Evolutionary conservation across 2,329 filamentous ascomycete genomes (phyloP).

Genomic region (Fusarium sp.): DNA sequence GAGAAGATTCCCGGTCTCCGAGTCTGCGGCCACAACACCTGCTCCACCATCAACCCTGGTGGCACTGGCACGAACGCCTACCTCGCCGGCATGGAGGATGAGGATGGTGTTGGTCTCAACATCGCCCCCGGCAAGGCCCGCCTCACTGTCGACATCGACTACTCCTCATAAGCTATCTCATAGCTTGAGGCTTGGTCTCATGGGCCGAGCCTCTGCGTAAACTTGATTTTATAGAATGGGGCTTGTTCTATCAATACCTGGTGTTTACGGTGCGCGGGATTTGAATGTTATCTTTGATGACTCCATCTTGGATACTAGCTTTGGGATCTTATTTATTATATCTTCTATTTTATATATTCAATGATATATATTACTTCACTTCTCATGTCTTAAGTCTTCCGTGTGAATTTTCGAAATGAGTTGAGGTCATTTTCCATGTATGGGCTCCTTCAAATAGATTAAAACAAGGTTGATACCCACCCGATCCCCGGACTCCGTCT

Average conservation of each 20-base stretch:
- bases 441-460: not conserved
- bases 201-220: slow-evolving; percentile 2
- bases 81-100: slow-evolving; percentile 54
- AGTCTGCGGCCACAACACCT: slow-evolving; percentile 58
- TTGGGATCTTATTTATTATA: slow-evolving; percentile 41
- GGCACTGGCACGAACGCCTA: slow-evolving; percentile 58
- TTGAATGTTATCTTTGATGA: slow-evolving; percentile 29
- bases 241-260: slow-evolving; percentile 44
- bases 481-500: not conserved
- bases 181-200: not conserved
- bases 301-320: slow-evolving; percentile 36
- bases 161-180: slow-evolving; percentile 32
- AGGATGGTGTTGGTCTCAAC: slow-evolving; percentile 61
- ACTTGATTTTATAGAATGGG: slow-evolving; percentile 44
- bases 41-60: slow-evolving; percentile 58
- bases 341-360: slow-evolving; percentile 43
- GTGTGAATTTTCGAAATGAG: not conserved
- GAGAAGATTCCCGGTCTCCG: slow-evolving; percentile 55
- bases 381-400: slow-evolving; percentile 5
- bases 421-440: not conserved
- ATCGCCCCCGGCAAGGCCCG: slow-evolving; percentile 48
- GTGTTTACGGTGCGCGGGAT: slow-evolving; percentile 46
- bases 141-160: slow-evolving; percentile 54
- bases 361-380: slow-evolving; percentile 48
- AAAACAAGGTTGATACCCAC: not conserved